phyloP scores from a whole-genome alignment of 78 protist species.

The slime mould (Dictyostelium discoideum) region DNA sequence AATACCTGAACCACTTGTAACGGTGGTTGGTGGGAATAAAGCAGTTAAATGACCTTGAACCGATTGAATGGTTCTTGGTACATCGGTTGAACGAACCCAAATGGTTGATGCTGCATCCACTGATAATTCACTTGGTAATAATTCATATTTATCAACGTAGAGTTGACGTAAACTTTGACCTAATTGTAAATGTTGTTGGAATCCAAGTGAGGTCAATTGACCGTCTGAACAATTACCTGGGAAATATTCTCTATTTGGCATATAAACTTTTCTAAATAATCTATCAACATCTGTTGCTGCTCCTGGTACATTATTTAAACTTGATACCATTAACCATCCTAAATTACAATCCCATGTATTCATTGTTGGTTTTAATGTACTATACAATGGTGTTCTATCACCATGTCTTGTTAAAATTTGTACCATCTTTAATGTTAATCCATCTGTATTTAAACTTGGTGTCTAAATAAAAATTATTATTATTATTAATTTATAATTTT shows the following conservation, averaged over 20 bases:
- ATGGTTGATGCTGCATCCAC: background rate
- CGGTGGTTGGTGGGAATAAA: conserved; percentile 30
- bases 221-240: conserved; percentile 80
- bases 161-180: conserved; percentile 43
- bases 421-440: conserved; percentile 43
- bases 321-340: conserved; percentile 35
- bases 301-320: background rate
- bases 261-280: conserved; percentile 57
- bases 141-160: conserved; percentile 41
- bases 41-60: conserved; percentile 55
- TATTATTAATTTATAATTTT: background rate
- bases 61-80: conserved; percentile 74
- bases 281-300: background rate
- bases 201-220: conserved; percentile 65
- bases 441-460: conserved; percentile 18
- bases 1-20: background rate
- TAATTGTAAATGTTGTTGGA: conserved; percentile 26
- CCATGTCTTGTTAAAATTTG: conserved; percentile 75
- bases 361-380: background rate
- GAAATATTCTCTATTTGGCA: conserved; percentile 34
- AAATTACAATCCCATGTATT: conserved; percentile 64
- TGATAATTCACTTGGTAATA: conserved; percentile 20
- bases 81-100: conserved; percentile 75
- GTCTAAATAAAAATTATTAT: background rate
- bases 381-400: conserved; percentile 75